Conservation (phyloP, 257 asterid genomes). For the Nicotiana otophora region DNA sequence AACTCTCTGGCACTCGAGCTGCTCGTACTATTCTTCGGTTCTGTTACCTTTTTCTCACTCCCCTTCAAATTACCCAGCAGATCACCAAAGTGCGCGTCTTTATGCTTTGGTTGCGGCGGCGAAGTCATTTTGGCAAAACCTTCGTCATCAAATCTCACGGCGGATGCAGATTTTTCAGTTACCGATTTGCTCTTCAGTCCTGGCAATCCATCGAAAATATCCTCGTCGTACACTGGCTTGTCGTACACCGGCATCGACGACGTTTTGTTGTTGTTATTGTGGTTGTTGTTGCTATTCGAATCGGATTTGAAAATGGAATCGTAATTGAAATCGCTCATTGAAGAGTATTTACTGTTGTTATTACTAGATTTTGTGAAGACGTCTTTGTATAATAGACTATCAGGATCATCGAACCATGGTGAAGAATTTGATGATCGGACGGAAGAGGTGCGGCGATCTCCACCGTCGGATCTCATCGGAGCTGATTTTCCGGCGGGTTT, state of each 20-base stretch:
- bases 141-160: conserved; percentile 54
- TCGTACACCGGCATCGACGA: conserved; percentile 78
- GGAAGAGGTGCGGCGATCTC: conserved; percentile 53
- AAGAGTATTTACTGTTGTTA: conserved; percentile 14
- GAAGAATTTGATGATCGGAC: conserved; percentile 29
- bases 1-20: conserved; percentile 47
- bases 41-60: conserved; percentile 41
- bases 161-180: conserved; percentile 18
- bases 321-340: conserved; percentile 58
- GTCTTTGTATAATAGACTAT: conserved; percentile 47
- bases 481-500: conserved; percentile 76
- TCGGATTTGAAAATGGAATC: conserved; percentile 32
- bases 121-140: conserved; percentile 54
- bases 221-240: conserved; percentile 93
- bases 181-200: conserved; percentile 73
- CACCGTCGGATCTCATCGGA: conserved; percentile 81
- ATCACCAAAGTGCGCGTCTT: conserved; percentile 36
- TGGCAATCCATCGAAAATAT: conserved; percentile 85
- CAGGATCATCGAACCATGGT: conserved; percentile 19
- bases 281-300: conserved; percentile 33
- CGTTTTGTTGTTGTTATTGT: conserved; percentile 19
- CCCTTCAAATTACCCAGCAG: conserved; percentile 44
- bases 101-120: conserved; percentile 31
- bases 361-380: conserved; percentile 44
- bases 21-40: conserved; percentile 36